A percentile compares a stretch with the other conserved stretches of the same genome.
These are phyloP conservation scores for Neckera pumila DNA, from an alignment of 225 moss, liverwort and hornwort species.

Conservation along the genomic window DNA sequence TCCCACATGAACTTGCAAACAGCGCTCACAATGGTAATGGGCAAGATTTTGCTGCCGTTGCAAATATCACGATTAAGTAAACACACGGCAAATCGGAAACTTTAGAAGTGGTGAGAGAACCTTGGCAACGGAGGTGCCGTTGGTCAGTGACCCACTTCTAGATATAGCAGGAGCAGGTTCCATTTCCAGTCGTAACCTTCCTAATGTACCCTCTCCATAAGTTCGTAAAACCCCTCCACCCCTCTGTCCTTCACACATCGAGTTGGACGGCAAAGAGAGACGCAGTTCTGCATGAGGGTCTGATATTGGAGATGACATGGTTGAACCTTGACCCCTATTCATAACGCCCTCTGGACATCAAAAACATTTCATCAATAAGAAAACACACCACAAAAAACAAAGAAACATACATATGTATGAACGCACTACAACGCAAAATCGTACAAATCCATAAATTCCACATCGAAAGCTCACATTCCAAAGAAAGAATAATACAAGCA, in stretches of 20 bases:
- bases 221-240: conserved; percentile 31
- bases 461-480: neutral
- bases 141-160: conserved; percentile 37
- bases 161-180: conserved; percentile 43
- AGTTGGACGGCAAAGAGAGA: conserved; percentile 32
- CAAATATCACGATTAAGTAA: neutral
- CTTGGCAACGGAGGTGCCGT: conserved; percentile 26
- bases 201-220: conserved; percentile 31
- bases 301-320: conserved; percentile 33
- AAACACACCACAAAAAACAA: neutral
- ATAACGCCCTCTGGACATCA: conserved; percentile 6
- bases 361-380: neutral
- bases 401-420: neutral
- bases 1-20: neutral
- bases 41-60: neutral
- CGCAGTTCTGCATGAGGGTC: conserved; percentile 36
- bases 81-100: neutral
- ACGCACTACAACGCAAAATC: neutral
- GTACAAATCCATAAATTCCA: neutral
- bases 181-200: conserved; percentile 24
- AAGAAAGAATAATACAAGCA: neutral
- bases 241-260: conserved; percentile 19
- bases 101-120: neutral
- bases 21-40: neutral
- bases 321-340: conserved; percentile 29